phyloP scores from a whole-genome alignment of 2,329 filamentous ascomycete genomes.

The Raffaelea albimanens region DNA sequence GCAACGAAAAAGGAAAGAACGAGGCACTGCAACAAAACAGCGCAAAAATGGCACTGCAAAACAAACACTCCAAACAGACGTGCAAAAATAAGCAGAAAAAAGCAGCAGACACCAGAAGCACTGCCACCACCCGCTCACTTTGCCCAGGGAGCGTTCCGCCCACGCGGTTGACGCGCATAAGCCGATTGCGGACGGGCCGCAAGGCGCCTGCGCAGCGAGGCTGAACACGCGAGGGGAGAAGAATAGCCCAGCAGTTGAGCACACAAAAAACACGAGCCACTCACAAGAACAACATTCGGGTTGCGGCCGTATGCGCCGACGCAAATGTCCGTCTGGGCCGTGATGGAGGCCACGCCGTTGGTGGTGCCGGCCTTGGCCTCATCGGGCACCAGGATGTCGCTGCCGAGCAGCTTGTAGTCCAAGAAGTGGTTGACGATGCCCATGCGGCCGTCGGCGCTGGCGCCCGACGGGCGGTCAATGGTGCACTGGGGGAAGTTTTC shows the following conservation, averaged over 20 bases:
- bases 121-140: too few relatives aligned
- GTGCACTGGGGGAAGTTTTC: constrained; percentile 53
- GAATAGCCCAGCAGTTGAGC: too few relatives aligned
- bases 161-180: too few relatives aligned
- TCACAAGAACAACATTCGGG: constrained; percentile 24
- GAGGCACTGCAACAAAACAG: not conserved
- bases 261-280: not conserved
- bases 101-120: too few relatives aligned
- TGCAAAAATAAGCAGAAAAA: not conserved
- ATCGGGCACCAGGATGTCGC: constrained; percentile 19
- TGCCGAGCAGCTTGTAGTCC: constrained; percentile 29
- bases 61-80: not conserved
- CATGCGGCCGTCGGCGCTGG: constrained; percentile 29
- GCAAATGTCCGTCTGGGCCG: constrained; percentile 29
- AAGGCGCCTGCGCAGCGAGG: not conserved
- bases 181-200: not conserved
- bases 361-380: constrained; percentile 25
- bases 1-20: too few relatives aligned
- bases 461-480: constrained; percentile 48
- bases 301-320: constrained; percentile 18
- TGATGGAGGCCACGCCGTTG: constrained; percentile 36
- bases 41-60: not conserved
- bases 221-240: not conserved
- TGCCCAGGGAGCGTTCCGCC: too few relatives aligned
- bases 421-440: constrained; percentile 56